These are phyloP conservation scores for Epichloe coenophiala DNA, from an alignment of 2,329 filamentous ascomycete genomes.

Conservation along the genomic window DNA sequence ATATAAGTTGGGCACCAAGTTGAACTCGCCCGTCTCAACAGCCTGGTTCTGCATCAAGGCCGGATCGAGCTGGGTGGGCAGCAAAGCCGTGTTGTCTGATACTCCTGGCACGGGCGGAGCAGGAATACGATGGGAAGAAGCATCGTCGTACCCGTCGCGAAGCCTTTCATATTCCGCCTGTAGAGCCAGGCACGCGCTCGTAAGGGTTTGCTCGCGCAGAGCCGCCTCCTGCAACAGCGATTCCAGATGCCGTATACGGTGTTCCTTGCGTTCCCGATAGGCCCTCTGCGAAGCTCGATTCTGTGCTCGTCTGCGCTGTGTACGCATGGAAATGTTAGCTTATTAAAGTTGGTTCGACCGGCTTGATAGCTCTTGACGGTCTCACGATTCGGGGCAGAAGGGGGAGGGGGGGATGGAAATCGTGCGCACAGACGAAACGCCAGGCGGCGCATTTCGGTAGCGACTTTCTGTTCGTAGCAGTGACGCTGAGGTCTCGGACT, in stretches of 20 bases:
- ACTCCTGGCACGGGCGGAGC: too few relatives aligned
- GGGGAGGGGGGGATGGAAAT: too few relatives aligned
- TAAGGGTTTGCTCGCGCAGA: constrained; percentile 41
- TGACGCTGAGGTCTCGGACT: too few relatives aligned
- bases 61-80: not conserved
- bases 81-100: not conserved
- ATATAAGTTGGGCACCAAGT: not conserved
- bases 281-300: constrained; percentile 6
- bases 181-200: constrained; percentile 37
- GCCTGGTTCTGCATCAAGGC: not conserved
- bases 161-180: constrained; percentile 31
- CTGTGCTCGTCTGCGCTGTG: constrained; percentile 18
- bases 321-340: constrained; percentile 6
- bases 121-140: too few relatives aligned
- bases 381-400: too few relatives aligned
- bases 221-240: constrained; percentile 34
- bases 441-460: constrained; percentile 38
- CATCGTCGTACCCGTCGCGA: constrained; percentile 3
- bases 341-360: not conserved
- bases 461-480: constrained; percentile 33
- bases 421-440: constrained; percentile 31
- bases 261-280: too few relatives aligned
- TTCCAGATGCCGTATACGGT: constrained; percentile 44
- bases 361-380: too few relatives aligned
- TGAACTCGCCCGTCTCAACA: not conserved